Conservation (phyloP, 495 filamentous ascomycete species). For the Xanthoparmelia taractica region DNA sequence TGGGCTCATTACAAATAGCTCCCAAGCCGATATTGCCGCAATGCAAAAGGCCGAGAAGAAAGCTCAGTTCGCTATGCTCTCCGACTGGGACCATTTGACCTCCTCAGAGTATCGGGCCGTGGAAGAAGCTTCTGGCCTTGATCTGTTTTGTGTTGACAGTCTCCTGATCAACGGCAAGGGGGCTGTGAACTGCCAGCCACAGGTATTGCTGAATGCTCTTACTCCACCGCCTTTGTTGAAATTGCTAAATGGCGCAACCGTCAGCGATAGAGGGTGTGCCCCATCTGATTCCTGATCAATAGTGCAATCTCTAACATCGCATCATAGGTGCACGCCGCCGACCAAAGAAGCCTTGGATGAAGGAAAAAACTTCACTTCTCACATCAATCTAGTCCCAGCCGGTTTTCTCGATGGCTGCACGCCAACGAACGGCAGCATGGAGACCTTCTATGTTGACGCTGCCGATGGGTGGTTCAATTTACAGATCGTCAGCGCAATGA, state of each 20-base stretch:
- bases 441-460: conserved; percentile 28
- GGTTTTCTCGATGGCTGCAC: conserved; percentile 28
- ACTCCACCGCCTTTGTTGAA: conserved; percentile 7
- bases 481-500: conserved; percentile 33
- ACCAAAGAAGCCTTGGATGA: conserved; percentile 3
- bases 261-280: conserved; percentile 13
- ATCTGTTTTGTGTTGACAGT: conserved; percentile 31
- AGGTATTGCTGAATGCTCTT: conserved; percentile 22
- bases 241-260: conserved; percentile 6
- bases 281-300: neutral
- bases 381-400: conserved; percentile 22
- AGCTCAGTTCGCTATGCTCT: conserved; percentile 42
- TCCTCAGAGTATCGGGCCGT: conserved; percentile 40
- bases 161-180: conserved; percentile 41
- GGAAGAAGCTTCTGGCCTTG: conserved; percentile 28
- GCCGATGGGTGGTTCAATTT: conserved; percentile 34
- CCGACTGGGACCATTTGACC: conserved; percentile 48
- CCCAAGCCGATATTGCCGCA: conserved; percentile 31
- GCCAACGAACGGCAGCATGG: conserved; percentile 27
- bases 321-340: conserved; percentile 13
- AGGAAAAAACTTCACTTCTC: conserved; percentile 9
- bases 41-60: conserved; percentile 41
- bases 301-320: conserved; percentile 13
- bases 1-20: conserved; percentile 36
- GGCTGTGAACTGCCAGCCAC: conserved; percentile 31